Evolutionary conservation across 1,284 basidiomycete species (phyloP).

Genomic region (Tetrapyrgos nigripes): DNA sequence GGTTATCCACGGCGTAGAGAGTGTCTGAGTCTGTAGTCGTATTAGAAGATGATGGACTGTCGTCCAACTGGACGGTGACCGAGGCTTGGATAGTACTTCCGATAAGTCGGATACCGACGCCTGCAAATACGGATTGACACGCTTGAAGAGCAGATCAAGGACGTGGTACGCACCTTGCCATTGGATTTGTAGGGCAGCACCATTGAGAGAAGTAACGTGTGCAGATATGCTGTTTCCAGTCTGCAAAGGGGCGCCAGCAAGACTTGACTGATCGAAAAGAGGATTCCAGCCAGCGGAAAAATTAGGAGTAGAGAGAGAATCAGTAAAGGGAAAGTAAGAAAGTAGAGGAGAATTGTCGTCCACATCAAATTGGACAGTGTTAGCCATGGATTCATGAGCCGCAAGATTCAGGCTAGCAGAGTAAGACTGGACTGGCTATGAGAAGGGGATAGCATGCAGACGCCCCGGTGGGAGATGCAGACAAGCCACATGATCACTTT

Average conservation of each 20-base stretch:
- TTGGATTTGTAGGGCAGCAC: conserved; percentile 57
- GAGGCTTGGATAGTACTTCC: conserved; percentile 50
- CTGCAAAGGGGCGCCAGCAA: conserved; percentile 47
- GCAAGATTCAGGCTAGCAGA: background rate
- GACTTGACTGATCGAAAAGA: conserved; percentile 57
- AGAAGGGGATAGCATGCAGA: background rate
- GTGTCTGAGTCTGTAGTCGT: conserved; percentile 27
- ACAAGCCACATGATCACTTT: too few relatives aligned
- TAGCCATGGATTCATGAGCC: conserved; percentile 59
- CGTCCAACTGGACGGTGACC: conserved; percentile 57
- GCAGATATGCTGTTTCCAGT: conserved; percentile 59
- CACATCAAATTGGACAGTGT: conserved; percentile 56
- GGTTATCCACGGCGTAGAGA: conserved; percentile 50
- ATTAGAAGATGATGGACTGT: conserved; percentile 17
- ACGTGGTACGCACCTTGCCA: conserved; percentile 62
- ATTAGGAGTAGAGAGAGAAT: conserved; percentile 55
- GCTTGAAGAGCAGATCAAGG: conserved; percentile 2
- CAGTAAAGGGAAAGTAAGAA: conserved; percentile 62
- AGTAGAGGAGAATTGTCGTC: conserved; percentile 73
- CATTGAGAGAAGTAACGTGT: conserved; percentile 64
- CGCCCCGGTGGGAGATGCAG: background rate
- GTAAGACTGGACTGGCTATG: too few relatives aligned
- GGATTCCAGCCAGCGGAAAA: conserved; percentile 70
- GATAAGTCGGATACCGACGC: conserved; percentile 59
- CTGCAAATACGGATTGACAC: conserved; percentile 34